These are phyloP conservation scores for Microbotryum silenes-acaulis DNA, from an alignment of 1,284 basidiomycete species.

Conservation along the genomic window DNA sequence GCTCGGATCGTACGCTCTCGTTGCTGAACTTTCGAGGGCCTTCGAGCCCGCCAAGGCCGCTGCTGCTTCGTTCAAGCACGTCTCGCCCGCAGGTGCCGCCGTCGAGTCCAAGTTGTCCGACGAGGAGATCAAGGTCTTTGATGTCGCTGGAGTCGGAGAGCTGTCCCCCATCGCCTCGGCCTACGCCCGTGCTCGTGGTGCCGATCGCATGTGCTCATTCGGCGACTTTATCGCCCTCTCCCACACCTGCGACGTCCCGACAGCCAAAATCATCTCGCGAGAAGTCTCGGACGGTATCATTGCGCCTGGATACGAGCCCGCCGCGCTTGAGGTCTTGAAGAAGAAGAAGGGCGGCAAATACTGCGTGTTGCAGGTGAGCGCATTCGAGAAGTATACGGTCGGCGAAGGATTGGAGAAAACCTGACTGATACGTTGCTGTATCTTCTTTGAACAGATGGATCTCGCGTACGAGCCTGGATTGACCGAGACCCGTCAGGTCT, in stretches of 20 bases:
- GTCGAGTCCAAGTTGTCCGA: constrained; percentile 78
- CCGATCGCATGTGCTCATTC: constrained; percentile 98
- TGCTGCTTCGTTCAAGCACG: constrained; percentile 98
- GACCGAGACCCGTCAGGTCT: constrained; percentile 89
- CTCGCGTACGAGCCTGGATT: constrained; percentile 65
- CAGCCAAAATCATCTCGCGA: constrained; percentile 90
- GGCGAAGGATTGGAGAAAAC: neutral
- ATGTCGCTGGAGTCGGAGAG: constrained; percentile 86
- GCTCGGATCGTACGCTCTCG: constrained; percentile 92
- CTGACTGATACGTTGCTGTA: neutral
- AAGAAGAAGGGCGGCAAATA: constrained; percentile 99
- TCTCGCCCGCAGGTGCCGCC: constrained; percentile 93
- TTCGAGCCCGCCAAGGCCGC: constrained; percentile 63
- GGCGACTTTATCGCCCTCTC: constrained; percentile 98
- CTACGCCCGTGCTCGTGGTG: constrained; percentile 94
- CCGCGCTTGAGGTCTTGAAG: constrained; percentile 79
- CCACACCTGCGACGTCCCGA: constrained; percentile 82
- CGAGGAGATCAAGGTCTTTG: constrained; percentile 87
- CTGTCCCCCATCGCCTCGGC: constrained; percentile 84
- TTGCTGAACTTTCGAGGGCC: constrained; percentile 84
- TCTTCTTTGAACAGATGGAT: constrained; percentile 58
- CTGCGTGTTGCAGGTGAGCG: constrained; percentile 77
- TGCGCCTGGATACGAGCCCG: constrained; percentile 81
- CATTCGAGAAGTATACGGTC: neutral
- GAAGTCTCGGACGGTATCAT: constrained; percentile 98